phyloP scores from a whole-genome alignment of 2,329 filamentous ascomycete genomes.

The Colletotrichum sp. region DNA sequence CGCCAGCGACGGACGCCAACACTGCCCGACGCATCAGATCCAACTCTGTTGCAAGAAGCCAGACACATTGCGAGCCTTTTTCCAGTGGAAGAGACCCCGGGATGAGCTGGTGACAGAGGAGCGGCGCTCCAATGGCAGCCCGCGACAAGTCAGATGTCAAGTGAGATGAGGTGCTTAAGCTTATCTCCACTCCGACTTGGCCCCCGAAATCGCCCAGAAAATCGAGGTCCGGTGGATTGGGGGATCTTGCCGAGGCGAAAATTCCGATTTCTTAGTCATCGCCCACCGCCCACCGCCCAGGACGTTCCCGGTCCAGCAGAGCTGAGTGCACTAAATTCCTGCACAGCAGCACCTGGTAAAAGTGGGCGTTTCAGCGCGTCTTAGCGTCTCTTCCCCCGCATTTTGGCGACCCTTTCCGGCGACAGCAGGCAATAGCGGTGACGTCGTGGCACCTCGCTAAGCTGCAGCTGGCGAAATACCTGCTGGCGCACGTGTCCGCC shows the following conservation, averaged over 20 bases:
- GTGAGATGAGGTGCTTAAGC: constrained; percentile 11
- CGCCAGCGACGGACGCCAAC: neutral
- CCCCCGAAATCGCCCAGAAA: constrained; percentile 2
- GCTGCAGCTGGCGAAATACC: constrained; percentile 3
- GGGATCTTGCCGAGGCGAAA: constrained; percentile 3
- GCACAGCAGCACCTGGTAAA: neutral
- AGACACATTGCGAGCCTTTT: neutral
- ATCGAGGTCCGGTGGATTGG: neutral
- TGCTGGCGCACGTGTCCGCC: constrained; percentile 15
- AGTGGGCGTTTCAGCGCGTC: constrained; percentile 7
- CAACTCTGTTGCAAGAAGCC: neutral
- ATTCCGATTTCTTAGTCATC: neutral
- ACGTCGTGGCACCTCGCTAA: constrained; percentile 13
- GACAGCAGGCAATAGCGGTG: neutral
- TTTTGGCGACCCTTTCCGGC: constrained; percentile 13
- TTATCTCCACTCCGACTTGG: constrained; percentile 10
- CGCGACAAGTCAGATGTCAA: constrained; percentile 6
- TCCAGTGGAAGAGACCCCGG: neutral
- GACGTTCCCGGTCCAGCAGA: neutral
- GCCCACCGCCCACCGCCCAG: neutral
- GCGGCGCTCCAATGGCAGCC: neutral
- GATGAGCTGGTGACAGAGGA: neutral
- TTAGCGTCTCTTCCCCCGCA: constrained; percentile 16
- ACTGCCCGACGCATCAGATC: neutral
- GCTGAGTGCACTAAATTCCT: neutral